Evolutionary conservation across 2,329 filamentous ascomycete genomes (phyloP).

Genomic region (Arthroderma sp.): DNA sequence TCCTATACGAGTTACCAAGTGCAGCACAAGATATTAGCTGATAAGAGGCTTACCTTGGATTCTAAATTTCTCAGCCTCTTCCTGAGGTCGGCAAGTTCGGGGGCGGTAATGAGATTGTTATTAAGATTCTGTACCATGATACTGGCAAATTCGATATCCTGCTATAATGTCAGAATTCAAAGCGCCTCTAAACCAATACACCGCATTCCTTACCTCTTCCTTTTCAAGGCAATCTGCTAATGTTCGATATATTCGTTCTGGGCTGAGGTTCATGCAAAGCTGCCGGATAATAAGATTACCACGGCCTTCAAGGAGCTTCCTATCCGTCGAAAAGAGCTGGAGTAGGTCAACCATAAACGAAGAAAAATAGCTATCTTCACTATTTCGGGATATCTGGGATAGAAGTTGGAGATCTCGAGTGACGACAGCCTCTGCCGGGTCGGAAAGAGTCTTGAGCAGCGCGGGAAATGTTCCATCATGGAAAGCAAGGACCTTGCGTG

Average conservation of each 20-base stretch:
- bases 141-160: conserved; percentile 91
- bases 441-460: conserved; percentile 86
- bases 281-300: conserved; percentile 96
- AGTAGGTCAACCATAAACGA: conserved; percentile 97
- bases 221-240: conserved; percentile 94
- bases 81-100: conserved; percentile 78
- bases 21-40: neutral
- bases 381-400: conserved; percentile 92
- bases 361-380: conserved; percentile 92
- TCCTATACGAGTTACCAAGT: conserved; percentile 44
- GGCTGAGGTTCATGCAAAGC: conserved; percentile 80
- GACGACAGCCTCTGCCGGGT: conserved; percentile 89
- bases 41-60: conserved; percentile 48
- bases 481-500: conserved; percentile 82
- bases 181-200: neutral
- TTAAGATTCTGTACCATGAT: conserved; percentile 99
- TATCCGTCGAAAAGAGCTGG: conserved; percentile 89
- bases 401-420: conserved; percentile 86
- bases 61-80: conserved; percentile 85
- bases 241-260: conserved; percentile 89
- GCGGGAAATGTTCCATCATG: conserved; percentile 97
- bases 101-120: conserved; percentile 96
- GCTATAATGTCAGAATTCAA: neutral
- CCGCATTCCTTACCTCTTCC: conserved; percentile 51
- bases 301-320: conserved; percentile 76